Base-by-base conservation (phyloP, 257 asterid genomes). In the Apocynum venetum region DNA sequence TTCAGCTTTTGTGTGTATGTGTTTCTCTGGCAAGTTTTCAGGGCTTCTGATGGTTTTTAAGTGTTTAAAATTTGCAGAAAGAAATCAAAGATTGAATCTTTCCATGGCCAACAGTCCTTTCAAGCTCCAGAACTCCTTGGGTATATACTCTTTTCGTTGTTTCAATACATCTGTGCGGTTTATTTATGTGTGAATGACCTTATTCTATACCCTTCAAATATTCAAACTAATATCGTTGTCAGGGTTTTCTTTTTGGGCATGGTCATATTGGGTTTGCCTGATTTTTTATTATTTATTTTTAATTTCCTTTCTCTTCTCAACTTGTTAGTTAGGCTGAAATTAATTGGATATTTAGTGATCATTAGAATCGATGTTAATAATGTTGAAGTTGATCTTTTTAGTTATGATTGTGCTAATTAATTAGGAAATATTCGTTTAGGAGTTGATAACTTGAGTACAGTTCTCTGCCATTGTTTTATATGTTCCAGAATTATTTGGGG, bases 91-190 rank as follows among this genome's bases (percentile, higher is more conserved):
- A 53, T 82, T 75, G 87, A 86, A 70, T 66, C 77, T 70, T 83
- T 59, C 87, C 76, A 89, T 91, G 97, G 91, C 91, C 57, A 89
- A 86, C 80, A 82, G 86, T 77, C 82, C 90, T 25, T 91, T 91
- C 88, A 89, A 89, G 86, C 80, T 84, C 51, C 90, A 87, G 46
- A 83, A 88, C 53, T 87, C 98, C 70, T 72, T 91, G 78, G 98
- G 98, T 93, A 87, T 64, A 76, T 8, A 10, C 57, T 36, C 6
- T n/a, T 31, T 63, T 61, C 19, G 56, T 59, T 48, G 8, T n/a
- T 47, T 41, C 3, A 19, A 4, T 8, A 31, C 1, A 4, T 2
- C 1, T 71, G 4, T n/a, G 17, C 20, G 4, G 8, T 52, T 71
- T 52, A 2, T 55, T 69, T n/a, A 17, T 6, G 55, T 66, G 47